Evolutionary conservation across 352 stramenopile genomes (phyloP), one percentile per base, ranked within the genome.

Genomic region (Pythium pyrilobum): DNA sequence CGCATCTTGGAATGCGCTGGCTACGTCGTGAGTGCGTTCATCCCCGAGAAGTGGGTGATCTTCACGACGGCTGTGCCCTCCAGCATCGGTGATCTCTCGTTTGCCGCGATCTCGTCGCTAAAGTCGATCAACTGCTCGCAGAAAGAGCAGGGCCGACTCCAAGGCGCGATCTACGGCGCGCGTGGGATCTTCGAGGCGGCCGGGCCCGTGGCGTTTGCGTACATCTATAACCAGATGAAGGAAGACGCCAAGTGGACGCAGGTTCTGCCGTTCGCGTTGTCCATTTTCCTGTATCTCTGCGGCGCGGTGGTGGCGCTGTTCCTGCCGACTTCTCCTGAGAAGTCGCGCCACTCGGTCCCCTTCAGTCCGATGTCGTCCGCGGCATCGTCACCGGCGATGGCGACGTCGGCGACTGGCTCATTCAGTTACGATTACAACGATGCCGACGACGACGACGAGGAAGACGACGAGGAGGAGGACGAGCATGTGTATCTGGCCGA

Each of bases 121-220:
- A 81, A 81, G 63, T 85, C 74, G 23, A 67, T 79, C 59, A 81
- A 85, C 43, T 70, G 64, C 16, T 89, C 75, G 9, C 74, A 85
- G 33, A 67, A 77, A 62, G 78, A 92, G 34, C 81, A 92, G 81
- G 81, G 81, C 9, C 77, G 75, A 6, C 61, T 92, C 0, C 81
- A 92, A 55, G 78, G 81, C 4, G 76, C 77, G 23, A 85, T 92
- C 49, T 88, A 88, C 46, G 76, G 72, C 23, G 77, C 67, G 11
- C 71, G 81, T 5, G 81, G 71, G 4, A 64, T 88, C 33, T 87
- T 87, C 39, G 74, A 85, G 64, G 78, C 81, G 3, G 54, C 64
- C 0, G 81, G 74, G 4, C 78, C 81, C 0, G 49, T 92, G 1
- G 54, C 74, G 0, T 92, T 80, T 48, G 71, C 74, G 5, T 69